These are phyloP conservation scores for Colletotrichum magnum DNA, from an alignment of 2,329 filamentous ascomycete genomes.

Conservation along the genomic window DNA sequence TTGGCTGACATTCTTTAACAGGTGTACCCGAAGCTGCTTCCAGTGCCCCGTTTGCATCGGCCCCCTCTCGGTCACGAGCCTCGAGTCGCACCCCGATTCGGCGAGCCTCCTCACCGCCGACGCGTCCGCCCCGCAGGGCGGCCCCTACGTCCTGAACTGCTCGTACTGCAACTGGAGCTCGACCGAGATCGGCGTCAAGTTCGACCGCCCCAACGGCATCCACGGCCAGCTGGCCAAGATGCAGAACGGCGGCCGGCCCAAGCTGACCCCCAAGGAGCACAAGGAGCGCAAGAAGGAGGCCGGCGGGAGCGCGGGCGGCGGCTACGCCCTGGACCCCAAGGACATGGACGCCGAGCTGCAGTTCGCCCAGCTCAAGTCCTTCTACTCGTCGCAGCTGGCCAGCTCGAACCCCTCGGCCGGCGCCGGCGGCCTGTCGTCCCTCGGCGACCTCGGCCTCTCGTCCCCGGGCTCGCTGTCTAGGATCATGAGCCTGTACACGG, in stretches of 20 bases:
- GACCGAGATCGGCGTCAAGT: conserved; percentile 88
- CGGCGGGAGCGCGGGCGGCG: conserved; percentile 62
- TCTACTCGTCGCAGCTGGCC: conserved; percentile 85
- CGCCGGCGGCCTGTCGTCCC: conserved; percentile 58
- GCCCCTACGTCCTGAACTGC: conserved; percentile 85
- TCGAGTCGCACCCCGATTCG: conserved; percentile 70
- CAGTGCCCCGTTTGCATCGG: conserved; percentile 92
- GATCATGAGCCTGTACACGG: conserved; percentile 92
- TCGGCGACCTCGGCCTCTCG: conserved; percentile 70
- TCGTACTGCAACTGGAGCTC: conserved; percentile 95
- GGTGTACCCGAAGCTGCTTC: conserved; percentile 95
- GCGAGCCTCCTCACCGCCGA: conserved; percentile 59
- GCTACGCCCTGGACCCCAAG: conserved; percentile 56
- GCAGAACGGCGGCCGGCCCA: conserved; percentile 70
- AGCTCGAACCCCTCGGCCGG: conserved; percentile 68
- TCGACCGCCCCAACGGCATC: conserved; percentile 91
- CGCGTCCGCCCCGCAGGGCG: conserved; percentile 51
- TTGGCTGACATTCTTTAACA: conserved; percentile 50
- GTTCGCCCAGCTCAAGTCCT: conserved; percentile 81
- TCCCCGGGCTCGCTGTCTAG: conserved; percentile 87
- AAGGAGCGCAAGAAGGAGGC: conserved; percentile 66
- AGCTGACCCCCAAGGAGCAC: conserved; percentile 65
- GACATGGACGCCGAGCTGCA: conserved; percentile 76
- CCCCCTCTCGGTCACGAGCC: conserved; percentile 80
- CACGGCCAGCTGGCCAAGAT: conserved; percentile 83